Base-by-base conservation (phyloP, 106 monocot species). In the Dioscorea alata region DNA sequence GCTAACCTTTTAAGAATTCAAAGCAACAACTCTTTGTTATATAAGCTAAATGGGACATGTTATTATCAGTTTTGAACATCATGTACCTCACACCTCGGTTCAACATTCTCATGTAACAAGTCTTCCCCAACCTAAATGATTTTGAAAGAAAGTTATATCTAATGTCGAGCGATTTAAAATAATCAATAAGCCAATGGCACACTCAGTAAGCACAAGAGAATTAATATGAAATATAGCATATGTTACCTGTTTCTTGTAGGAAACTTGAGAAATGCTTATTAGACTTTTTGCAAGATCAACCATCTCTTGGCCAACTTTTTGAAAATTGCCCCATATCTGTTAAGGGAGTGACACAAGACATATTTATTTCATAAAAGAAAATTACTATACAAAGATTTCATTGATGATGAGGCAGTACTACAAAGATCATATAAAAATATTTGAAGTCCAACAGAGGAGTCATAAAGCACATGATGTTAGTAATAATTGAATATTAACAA, bases 241-340 rank as follows among this genome's bases (percentile, higher is more conserved):
- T 52, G 42, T 57, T 79, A 94, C 94, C 82, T 81, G 75, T 33
- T 85, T 74, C 33, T 68, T 71, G 32, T 65, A 66, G 42, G 76
- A 77, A 61, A 60, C 69, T 28, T 54, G 80, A 42, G 87, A 83
- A 56, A 76, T 72, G 64, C 71, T 74, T 57, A 76, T 85, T 63
- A 90, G 84, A 73, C 72, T 79, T 58, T 67, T 75, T 51, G 94
- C 83, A 67, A 94, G 78, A 83, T 74, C 73, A 54, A 73, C 57
- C 67, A 90, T 85, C 59, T 90, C 85, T 72, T 72, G 78, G 59
- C 90, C 94, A 76, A 90, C 49, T 70, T 77, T 81, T 49, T 70
- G 69, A 50, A 87, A 67, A 21, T 80, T 84, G 34, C 71, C 65
- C 94, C 90, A 94, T 19, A 90, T 48, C 94, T 94, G 80, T 57